These are phyloP conservation scores for Coprinellus micaceus DNA, from an alignment of 768 basidiomycete species.

Conservation along the genomic window DNA sequence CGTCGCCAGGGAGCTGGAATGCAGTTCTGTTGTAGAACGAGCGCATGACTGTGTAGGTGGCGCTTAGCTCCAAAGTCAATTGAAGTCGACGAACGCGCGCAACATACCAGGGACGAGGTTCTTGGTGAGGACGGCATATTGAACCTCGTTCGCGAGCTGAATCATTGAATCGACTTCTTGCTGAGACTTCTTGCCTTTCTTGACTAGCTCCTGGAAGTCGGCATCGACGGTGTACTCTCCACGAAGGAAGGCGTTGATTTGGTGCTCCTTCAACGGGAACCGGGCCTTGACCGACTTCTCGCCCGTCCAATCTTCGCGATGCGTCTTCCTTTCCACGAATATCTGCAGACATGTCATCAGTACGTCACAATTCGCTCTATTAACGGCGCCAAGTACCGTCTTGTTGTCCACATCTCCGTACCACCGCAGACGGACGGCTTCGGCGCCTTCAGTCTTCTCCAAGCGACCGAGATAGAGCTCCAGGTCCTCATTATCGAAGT, in stretches of 20 bases:
- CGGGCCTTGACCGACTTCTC: slow-evolving; percentile 98
- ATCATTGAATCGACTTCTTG: slow-evolving; percentile 92
- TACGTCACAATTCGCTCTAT: background rate
- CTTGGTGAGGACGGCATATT: slow-evolving; percentile 83
- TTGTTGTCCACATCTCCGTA: slow-evolving; percentile 86
- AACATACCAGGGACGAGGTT: slow-evolving; percentile 74
- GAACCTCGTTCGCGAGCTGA: slow-evolving; percentile 95
- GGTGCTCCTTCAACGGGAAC: slow-evolving; percentile 91
- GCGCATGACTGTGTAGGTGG: slow-evolving; percentile 68
- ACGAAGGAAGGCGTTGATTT: slow-evolving; percentile 84
- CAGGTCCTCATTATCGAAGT: slow-evolving; percentile 93
- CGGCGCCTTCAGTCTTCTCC: slow-evolving; percentile 98
- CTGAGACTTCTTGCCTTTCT: slow-evolving; percentile 89
- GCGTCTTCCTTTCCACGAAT: slow-evolving; percentile 86
- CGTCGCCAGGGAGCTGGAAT: slow-evolving; percentile 97
- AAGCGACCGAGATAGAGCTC: slow-evolving; percentile 94
- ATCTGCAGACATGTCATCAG: slow-evolving; percentile 42
- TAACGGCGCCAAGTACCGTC: slow-evolving; percentile 44
- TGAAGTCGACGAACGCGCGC: no score
- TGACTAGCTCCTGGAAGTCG: slow-evolving; percentile 82
- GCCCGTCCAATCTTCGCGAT: slow-evolving; percentile 99
- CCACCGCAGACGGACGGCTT: slow-evolving; percentile 95
- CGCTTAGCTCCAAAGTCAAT: no score
- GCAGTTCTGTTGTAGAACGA: slow-evolving; percentile 99
- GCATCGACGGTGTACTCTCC: slow-evolving; percentile 93